Evolutionary conservation across 345 rosid genomes (phyloP).

Genomic region (Punica granatum): DNA sequence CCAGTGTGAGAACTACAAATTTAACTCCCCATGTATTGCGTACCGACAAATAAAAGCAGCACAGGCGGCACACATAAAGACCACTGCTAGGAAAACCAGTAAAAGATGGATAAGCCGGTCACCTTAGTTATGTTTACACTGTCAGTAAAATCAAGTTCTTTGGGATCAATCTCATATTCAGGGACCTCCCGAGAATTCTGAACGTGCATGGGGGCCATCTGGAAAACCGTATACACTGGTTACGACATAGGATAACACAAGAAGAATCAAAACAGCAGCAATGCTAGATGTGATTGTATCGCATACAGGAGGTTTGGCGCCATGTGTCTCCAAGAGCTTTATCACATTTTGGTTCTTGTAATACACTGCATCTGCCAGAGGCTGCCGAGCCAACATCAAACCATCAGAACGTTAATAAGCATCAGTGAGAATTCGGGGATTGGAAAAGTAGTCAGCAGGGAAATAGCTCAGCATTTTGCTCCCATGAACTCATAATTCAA

Average conservation of each 20-base stretch:
- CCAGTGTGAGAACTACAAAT: neutral
- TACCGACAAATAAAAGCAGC: too few relatives aligned
- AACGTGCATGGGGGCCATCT: slow-evolving; percentile 83
- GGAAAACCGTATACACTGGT: neutral
- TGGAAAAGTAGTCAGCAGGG: too few relatives aligned
- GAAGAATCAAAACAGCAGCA: neutral
- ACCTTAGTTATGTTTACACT: slow-evolving; percentile 75
- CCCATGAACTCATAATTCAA: neutral
- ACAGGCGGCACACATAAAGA: too few relatives aligned
- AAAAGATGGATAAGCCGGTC: neutral
- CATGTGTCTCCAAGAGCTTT: slow-evolving; percentile 65
- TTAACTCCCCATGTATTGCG: too few relatives aligned
- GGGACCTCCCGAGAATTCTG: slow-evolving; percentile 64
- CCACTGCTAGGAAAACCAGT: too few relatives aligned
- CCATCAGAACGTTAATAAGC: neutral
- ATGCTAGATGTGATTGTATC: neutral
- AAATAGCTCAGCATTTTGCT: neutral
- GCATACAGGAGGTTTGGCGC: slow-evolving; percentile 63
- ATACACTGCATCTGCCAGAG: slow-evolving; percentile 76
- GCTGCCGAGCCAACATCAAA: slow-evolving; percentile 37
- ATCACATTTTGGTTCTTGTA: slow-evolving; percentile 68
- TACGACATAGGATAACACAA: neutral
- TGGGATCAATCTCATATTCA: slow-evolving; percentile 67
- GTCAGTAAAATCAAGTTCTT: slow-evolving; percentile 70
- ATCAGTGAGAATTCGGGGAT: slow-evolving; percentile 24